Percentiles rank a stretch among this genome's conserved stretches.
Conservation (phyloP, 768 basidiomycete species). For the Pleurotus platypus region DNA sequence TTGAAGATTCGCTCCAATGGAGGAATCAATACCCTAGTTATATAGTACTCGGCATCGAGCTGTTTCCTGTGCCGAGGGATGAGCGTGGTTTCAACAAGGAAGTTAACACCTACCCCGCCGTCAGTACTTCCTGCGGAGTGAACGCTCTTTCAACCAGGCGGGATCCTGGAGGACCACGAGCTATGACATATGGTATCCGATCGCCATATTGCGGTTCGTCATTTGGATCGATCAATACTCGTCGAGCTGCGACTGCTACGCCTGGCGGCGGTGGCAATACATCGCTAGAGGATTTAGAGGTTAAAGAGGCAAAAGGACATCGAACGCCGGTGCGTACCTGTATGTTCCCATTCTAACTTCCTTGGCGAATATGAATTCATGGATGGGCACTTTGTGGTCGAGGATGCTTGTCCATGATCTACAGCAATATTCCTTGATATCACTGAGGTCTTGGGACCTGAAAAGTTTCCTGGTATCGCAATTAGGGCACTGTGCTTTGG, state of each 20-base stretch:
- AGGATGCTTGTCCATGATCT: slow-evolving; percentile 82
- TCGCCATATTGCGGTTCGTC: slow-evolving; percentile 92
- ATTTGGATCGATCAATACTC: slow-evolving; percentile 68
- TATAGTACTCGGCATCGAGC: slow-evolving; percentile 90
- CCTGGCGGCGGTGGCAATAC: slow-evolving; percentile 89
- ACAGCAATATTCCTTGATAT: slow-evolving; percentile 86
- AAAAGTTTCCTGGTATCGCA: slow-evolving; percentile 70
- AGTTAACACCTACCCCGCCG: slow-evolving; percentile 47
- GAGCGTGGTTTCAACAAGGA: background rate
- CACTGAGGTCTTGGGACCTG: slow-evolving; percentile 81
- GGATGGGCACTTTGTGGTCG: slow-evolving; percentile 75
- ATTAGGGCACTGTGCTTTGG: background rate
- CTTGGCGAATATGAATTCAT: slow-evolving; percentile 94
- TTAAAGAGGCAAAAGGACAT: too few relatives aligned
- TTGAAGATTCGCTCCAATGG: slow-evolving; percentile 90
- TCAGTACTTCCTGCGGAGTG: slow-evolving; percentile 67
- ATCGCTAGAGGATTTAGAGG: slow-evolving; percentile 46
- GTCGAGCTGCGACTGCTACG: slow-evolving; percentile 77
- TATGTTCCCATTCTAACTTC: slow-evolving; percentile 93
- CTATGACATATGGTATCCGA: slow-evolving; percentile 88
- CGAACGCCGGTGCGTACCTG: slow-evolving; percentile 45
- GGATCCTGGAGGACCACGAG: slow-evolving; percentile 54
- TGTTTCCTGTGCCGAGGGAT: slow-evolving; percentile 48
- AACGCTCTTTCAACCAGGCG: slow-evolving; percentile 75
- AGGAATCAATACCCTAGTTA: slow-evolving; percentile 80